Conservation (phyloP, 2,329 filamentous ascomycete genomes). For the Hymenoscyphus salicellus region DNA sequence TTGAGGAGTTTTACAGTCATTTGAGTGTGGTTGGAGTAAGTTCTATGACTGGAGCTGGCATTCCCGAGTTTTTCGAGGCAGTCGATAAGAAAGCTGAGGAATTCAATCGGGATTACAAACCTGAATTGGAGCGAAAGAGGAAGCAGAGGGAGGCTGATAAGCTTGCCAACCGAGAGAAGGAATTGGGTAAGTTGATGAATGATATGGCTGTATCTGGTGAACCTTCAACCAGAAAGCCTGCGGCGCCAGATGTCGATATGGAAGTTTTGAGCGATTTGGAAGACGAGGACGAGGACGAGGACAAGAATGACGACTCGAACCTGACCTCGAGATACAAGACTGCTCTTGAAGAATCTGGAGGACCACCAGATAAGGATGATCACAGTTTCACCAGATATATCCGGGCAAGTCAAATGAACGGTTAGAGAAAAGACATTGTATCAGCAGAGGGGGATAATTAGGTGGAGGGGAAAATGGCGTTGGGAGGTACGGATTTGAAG, state of each 20-base stretch:
- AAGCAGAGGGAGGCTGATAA: conserved; percentile 75
- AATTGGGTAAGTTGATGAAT: conserved; percentile 90
- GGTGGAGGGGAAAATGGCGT: conserved; percentile 1
- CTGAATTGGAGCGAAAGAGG: conserved; percentile 78
- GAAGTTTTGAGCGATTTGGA: conserved; percentile 37
- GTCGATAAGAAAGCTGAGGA: conserved; percentile 84
- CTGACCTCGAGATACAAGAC: conserved; percentile 74
- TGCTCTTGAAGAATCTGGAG: conserved; percentile 58
- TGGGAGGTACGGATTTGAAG: background rate
- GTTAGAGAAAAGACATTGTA: conserved; percentile 29
- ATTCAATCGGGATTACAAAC: conserved; percentile 86
- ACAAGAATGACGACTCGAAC: conserved; percentile 47
- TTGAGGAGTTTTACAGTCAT: conserved; percentile 96
- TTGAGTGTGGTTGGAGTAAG: conserved; percentile 90
- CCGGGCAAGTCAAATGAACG: conserved; percentile 34
- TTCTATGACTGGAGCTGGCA: conserved; percentile 84
- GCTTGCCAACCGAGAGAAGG: conserved; percentile 67
- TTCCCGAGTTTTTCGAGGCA: conserved; percentile 90
- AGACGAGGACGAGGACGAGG: conserved; percentile 53
- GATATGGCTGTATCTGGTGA: conserved; percentile 69
- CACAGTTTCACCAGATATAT: conserved; percentile 38
- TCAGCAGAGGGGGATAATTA: conserved; percentile 13
- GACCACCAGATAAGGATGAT: conserved; percentile 34
- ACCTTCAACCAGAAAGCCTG: conserved; percentile 36
- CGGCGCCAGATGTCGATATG: conserved; percentile 36